These are phyloP conservation scores for Abortiporus biennis DNA, from an alignment of 1,284 basidiomycete genomes.

Conservation along the genomic window DNA sequence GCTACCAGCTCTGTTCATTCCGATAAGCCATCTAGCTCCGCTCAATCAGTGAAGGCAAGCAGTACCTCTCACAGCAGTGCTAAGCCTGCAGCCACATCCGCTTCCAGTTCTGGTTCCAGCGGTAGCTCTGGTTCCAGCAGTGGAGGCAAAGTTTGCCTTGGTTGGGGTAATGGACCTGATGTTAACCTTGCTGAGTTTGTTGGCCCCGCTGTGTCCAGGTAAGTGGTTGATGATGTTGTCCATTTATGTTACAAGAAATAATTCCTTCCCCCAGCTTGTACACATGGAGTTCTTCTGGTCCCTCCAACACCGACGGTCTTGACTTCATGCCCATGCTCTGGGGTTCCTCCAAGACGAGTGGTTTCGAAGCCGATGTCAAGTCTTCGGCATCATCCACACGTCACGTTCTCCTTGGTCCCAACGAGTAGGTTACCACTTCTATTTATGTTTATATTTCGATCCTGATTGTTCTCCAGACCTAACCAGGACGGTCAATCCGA, in stretches of 20 bases:
- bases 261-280: slow-evolving; percentile 39
- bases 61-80: slow-evolving; percentile 1
- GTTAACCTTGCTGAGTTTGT: slow-evolving; percentile 40
- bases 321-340: slow-evolving; percentile 65
- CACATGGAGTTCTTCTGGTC: slow-evolving; percentile 47
- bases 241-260: neutral
- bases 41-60: slow-evolving; percentile 11
- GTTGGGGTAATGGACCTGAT: slow-evolving; percentile 55
- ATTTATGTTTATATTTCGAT: neutral
- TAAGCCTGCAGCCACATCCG: slow-evolving; percentile 12
- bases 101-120: slow-evolving; percentile 14
- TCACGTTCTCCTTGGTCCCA: slow-evolving; percentile 54
- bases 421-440: slow-evolving; percentile 50
- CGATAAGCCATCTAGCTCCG: slow-evolving; percentile 11
- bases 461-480: slow-evolving; percentile 34
- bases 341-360: slow-evolving; percentile 42
- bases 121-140: slow-evolving; percentile 12
- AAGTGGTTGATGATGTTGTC: slow-evolving; percentile 37
- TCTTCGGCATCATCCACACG: slow-evolving; percentile 35
- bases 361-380: slow-evolving; percentile 38
- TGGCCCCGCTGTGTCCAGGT: slow-evolving; percentile 24
- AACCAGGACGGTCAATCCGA: slow-evolving; percentile 59
- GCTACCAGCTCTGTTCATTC: slow-evolving; percentile 8
- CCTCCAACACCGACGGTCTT: slow-evolving; percentile 37
- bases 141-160: slow-evolving; percentile 49